Base-by-base conservation (phyloP, 345 rosid species). In the Citrus australasica region DNA sequence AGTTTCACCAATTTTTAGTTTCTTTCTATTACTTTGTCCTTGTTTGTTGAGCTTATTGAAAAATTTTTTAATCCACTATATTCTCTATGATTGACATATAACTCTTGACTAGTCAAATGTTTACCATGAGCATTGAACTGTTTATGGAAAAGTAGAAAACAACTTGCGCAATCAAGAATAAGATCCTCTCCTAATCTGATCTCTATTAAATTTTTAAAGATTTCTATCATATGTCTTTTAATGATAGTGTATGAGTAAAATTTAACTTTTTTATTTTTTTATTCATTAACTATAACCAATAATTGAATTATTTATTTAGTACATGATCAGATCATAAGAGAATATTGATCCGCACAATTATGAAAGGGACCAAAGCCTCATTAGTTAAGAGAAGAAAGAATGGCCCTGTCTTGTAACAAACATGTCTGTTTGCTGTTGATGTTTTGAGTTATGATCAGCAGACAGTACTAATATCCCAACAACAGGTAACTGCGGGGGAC, bases 391-490 rank as follows among this genome's bases (percentile, higher is more conserved):
- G 51, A 58, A 78, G 60, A 59, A 55, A 64, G 73, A 37, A 73
- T 51, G 85, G 63, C 17, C 73, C 59, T 70, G 38, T 17, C 60
- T 42, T 59, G 77, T 35, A 69, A 55, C 59, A 67, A 78, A 76
- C 82, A 73, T 67, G 74, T 68, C 32, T 79, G 79, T 55, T 79
- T 67, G 76, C 68, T 28, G 79, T 25, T 42, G 25, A 64, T 80
- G 60, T 82, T 63, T 46, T 73, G 77, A 79, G 40, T 25, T 28
- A 17, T 9, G 71, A 65, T 42, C 74, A 62, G 42, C 63, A 48
- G 85, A 73, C 84, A 78, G 67, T 28, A 76, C 37, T 27, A 60
- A 78, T 62, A 67, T 75, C 82, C 81, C 81, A 73, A 73, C 76
- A 73, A 65, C 13, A 74, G 53, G 28, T 71, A 78, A 79, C 80